Evolutionary conservation across 1,284 basidiomycete genomes (phyloP).

Genomic region (Ganoderma boninense): DNA sequence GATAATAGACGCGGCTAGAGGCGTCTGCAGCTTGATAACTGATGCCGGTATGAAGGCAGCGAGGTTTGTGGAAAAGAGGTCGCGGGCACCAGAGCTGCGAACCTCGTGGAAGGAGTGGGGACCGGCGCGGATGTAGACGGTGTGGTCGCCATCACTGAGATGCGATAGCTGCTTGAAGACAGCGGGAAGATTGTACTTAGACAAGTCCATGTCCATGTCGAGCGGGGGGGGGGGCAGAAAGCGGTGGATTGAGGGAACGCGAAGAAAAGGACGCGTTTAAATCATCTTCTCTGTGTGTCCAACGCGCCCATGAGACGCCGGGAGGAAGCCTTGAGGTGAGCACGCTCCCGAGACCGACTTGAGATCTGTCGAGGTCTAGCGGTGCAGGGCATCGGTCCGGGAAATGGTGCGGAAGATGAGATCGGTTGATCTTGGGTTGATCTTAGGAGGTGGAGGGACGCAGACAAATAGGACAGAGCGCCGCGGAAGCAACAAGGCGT

Average conservation of each 20-base stretch:
- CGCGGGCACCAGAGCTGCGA: background rate
- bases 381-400: constrained; percentile 23
- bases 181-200: background rate
- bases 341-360: constrained; percentile 17
- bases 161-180: constrained; percentile 11
- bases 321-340: constrained; percentile 25
- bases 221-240: background rate
- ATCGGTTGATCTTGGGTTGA: constrained; percentile 21
- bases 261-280: constrained; percentile 16
- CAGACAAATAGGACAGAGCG: constrained; percentile 22
- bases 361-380: constrained; percentile 14
- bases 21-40: constrained; percentile 21
- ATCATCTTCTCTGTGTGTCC: constrained; percentile 29
- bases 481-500: constrained; percentile 16
- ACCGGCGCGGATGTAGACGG: constrained; percentile 17
- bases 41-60: constrained; percentile 21
- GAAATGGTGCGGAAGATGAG: constrained; percentile 23
- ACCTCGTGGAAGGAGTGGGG: constrained; percentile 10
- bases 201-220: constrained; percentile 9
- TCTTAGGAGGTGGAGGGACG: constrained; percentile 9
- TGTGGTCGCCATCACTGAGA: constrained; percentile 15
- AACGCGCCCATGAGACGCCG: constrained; percentile 26
- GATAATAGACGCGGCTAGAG: constrained; percentile 12
- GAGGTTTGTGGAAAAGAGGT: constrained; percentile 14
- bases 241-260: constrained; percentile 11